Conservation (phyloP, 164 flowering plant species). For the Saururus chinensis region DNA sequence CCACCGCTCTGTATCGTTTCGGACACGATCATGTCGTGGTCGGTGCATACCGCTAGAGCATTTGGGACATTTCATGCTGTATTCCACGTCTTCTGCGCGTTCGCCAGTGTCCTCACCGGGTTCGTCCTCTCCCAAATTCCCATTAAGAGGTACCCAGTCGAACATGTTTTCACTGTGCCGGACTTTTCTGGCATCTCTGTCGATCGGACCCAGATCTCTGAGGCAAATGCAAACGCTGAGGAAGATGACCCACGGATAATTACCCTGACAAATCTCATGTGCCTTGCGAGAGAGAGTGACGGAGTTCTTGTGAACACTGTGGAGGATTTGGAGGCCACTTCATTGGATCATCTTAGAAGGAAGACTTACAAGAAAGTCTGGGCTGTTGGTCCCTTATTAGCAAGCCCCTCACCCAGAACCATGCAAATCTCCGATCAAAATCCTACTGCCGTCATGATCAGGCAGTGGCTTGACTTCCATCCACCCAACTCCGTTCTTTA, state of each 20-base stretch:
- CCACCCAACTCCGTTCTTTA: slow-evolving; percentile 7
- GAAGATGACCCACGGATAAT: not conserved
- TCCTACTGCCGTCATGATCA: not conserved
- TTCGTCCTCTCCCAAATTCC: not conserved
- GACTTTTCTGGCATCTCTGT: slow-evolving; percentile 1
- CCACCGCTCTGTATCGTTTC: slow-evolving; percentile 2
- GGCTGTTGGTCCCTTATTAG: not conserved
- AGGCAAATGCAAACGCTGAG: not conserved
- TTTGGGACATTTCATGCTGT: not conserved
- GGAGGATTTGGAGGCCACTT: not conserved
- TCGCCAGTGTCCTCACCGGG: not conserved
- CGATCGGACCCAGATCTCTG: not conserved
- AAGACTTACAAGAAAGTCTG: not conserved
- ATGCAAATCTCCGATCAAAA: too few species aligned
- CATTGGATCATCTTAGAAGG: not conserved
- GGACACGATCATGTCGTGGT: slow-evolving; percentile 1
- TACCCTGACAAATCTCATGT: not conserved
- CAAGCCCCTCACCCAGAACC: not conserved
- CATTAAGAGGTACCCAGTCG: not conserved
- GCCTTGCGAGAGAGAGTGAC: not conserved
- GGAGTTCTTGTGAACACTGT: not conserved
- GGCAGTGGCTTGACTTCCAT: slow-evolving; percentile 3
- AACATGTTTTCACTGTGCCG: not conserved
- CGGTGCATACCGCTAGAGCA: not conserved
- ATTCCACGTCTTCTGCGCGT: not conserved